These are phyloP conservation scores for Paecilomyces sp. DNA, from an alignment of 2,329 filamentous ascomycete genomes.

Conservation along the genomic window DNA sequence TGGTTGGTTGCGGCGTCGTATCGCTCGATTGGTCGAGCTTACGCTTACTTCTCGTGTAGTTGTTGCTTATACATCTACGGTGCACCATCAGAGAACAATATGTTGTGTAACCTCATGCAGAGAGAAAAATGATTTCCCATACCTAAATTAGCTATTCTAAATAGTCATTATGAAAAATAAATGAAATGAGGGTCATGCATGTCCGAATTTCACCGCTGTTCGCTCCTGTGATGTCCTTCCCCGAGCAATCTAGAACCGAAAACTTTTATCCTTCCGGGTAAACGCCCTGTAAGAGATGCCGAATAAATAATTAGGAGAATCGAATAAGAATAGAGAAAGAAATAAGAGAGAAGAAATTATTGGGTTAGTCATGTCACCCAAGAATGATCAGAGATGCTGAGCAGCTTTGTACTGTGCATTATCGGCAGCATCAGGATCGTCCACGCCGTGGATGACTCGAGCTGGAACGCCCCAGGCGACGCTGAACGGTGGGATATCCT, in stretches of 20 bases:
- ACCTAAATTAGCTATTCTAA: neutral
- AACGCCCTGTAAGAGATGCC: neutral
- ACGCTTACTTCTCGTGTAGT: neutral
- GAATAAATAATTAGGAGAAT: neutral
- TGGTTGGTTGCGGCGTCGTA: neutral
- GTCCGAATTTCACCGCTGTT: conserved; percentile 11
- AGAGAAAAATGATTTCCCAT: neutral
- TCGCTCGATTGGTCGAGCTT: neutral
- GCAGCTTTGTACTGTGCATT: neutral
- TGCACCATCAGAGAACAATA: too few species aligned
- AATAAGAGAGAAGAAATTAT: neutral
- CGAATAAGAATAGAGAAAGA: neutral
- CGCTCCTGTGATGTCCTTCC: neutral
- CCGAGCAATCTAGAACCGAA: neutral
- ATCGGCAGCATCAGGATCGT: conserved; percentile 2
- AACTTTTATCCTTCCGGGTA: neutral
- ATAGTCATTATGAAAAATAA: neutral
- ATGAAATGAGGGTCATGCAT: neutral
- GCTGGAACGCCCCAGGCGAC: conserved; percentile 34
- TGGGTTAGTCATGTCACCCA: neutral
- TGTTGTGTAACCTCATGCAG: too few species aligned
- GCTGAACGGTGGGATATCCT: conserved; percentile 15
- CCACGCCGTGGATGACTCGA: conserved; percentile 20
- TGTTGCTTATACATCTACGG: too few species aligned
- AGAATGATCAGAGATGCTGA: neutral